Conservation (phyloP, 2,329 filamentous ascomycete species). For the Alternaria solani region DNA sequence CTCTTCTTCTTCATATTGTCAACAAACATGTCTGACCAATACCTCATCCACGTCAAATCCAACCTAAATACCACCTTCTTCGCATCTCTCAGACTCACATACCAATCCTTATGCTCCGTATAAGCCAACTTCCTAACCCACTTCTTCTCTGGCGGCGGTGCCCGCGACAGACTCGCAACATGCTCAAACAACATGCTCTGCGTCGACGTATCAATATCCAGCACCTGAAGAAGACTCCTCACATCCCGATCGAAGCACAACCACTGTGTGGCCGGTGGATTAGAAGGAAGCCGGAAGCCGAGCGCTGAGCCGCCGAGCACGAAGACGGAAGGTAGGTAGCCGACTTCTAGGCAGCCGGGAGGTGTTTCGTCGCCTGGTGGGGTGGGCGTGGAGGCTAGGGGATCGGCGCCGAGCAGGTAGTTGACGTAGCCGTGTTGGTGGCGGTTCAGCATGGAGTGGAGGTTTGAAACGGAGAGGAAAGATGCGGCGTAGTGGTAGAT, state of each 20-base stretch:
- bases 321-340: conserved; percentile 28
- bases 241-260: conserved; percentile 27
- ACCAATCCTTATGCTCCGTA: conserved; percentile 32
- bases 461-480: conserved; percentile 7
- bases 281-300: conserved; percentile 21
- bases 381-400: background rate
- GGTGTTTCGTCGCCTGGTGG: conserved; percentile 29
- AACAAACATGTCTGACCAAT: conserved; percentile 11
- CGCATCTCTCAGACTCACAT: conserved; percentile 20
- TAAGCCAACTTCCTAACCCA: conserved; percentile 14
- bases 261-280: conserved; percentile 25
- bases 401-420: conserved; percentile 22
- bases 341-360: conserved; percentile 25
- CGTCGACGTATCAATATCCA: background rate
- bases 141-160: background rate
- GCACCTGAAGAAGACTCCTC: conserved; percentile 1
- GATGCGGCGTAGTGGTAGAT: conserved; percentile 32
- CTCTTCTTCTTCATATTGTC: background rate
- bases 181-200: conserved; percentile 26
- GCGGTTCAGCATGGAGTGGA: conserved; percentile 10
- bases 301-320: conserved; percentile 29
- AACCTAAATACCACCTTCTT: conserved; percentile 45
- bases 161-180: conserved; percentile 26
- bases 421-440: conserved; percentile 21
- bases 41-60: conserved; percentile 19